Evolutionary conservation across 2,329 filamentous ascomycete species (phyloP).

Genomic region (Xylariaceae sp.): DNA sequence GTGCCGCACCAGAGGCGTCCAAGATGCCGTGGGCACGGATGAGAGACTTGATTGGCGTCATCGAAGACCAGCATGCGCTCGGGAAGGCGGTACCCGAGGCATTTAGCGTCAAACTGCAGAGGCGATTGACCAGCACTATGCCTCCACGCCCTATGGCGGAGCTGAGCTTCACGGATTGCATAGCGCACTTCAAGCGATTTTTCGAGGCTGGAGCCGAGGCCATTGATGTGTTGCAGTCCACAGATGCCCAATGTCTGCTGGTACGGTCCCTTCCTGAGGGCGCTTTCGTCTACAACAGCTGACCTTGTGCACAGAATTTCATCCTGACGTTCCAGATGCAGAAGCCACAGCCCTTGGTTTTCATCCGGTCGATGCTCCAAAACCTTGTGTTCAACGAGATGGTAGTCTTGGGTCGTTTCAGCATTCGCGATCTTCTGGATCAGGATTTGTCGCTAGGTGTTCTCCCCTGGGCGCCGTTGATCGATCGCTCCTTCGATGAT

Average conservation of each 20-base stretch:
- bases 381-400: conserved; percentile 69
- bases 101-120: conserved; percentile 85
- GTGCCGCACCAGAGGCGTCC: conserved; percentile 39
- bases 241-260: conserved; percentile 63
- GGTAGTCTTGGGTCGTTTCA: conserved; percentile 60
- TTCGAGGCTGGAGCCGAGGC: conserved; percentile 68
- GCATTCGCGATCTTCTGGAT: conserved; percentile 70
- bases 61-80: conserved; percentile 56
- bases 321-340: conserved; percentile 69
- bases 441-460: conserved; percentile 75
- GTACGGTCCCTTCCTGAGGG: conserved; percentile 44
- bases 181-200: conserved; percentile 62
- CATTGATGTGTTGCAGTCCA: conserved; percentile 61
- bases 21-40: conserved; percentile 49
- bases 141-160: conserved; percentile 86
- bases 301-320: conserved; percentile 54
- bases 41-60: conserved; percentile 43
- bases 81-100: conserved; percentile 65
- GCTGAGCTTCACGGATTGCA: conserved; percentile 65
- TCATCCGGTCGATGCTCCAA: conserved; percentile 74
- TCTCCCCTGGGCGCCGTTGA: conserved; percentile 63
- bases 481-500: conserved; percentile 69
- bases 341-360: conserved; percentile 77
- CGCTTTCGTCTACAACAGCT: conserved; percentile 7
- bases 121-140: conserved; percentile 87